Base-by-base conservation (phyloP, 176 grass and related monocot genomes). In the Saccharum spontaneum region DNA sequence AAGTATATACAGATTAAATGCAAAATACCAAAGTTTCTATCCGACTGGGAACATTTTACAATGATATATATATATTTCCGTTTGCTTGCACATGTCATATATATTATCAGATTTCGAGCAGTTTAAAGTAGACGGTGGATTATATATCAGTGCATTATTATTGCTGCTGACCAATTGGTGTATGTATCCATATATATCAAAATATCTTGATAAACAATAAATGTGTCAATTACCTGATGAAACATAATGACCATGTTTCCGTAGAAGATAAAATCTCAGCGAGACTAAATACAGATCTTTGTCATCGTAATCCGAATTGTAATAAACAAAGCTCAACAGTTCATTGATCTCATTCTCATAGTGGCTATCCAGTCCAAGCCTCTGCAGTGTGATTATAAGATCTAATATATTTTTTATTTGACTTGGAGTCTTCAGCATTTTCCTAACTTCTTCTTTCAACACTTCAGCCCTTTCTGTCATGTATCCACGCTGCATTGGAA, bases 181-280 rank as follows among this genome's bases (percentile, higher is more conserved):
- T 73, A 45, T 11, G 3, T 72, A 45, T 26, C 3, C 18, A 50
- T 52, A 18, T 1, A 50, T 15, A 39, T 71, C 68, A n/a, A 23
- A 71, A 24, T 43, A 43, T 10, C 36, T 22, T 44, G 38, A 24
- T 71, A 26, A 43, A 44, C 11, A 14, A 3, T 71, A 4, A 73
- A 3, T n/a, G 3, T 59, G 22, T 59, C 23, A 1, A 23, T 23
- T 60, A 60, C 57, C 57, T 60, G 57, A 60, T 23, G 88, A 60
- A 4, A 85, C 49, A 62, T 81, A 10, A n/a, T 85, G 85, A 10
- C 82, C 82, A 48, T 76, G 68, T 17, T 39, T 81, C 18, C 82
- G 61, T 10, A 89, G 49, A 85, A 89, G 87, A 69, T 89, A 89
- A 49, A 89, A 89, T 26, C 82, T 77, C 10, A 79, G 70, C 0